Percentiles rank a stretch among this genome's conserved stretches.
Evolutionary conservation across 768 basidiomycete species (phyloP).

Genomic region (Trametes meyenii): DNA sequence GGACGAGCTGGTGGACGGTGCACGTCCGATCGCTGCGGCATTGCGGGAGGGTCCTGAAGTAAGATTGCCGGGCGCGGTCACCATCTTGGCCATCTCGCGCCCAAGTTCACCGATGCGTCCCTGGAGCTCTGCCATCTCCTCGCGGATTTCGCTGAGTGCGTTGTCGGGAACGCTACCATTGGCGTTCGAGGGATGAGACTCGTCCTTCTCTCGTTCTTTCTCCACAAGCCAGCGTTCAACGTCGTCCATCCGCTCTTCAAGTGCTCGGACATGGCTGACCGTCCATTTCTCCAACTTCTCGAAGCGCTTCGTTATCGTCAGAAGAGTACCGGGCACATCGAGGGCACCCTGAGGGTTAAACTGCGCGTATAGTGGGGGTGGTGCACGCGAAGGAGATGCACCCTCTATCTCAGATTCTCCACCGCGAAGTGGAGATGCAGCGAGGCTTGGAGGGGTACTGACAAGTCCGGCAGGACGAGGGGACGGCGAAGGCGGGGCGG

Average conservation of each 20-base stretch:
- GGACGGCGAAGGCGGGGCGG: conserved; percentile 67
- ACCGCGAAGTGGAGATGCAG: conserved; percentile 65
- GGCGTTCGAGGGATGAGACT: conserved; percentile 20
- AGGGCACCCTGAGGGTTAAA: conserved; percentile 72
- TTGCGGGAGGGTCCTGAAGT: conserved; percentile 54
- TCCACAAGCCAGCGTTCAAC: conserved; percentile 91
- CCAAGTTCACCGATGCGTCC: conserved; percentile 76
- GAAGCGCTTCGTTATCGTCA: conserved; percentile 77
- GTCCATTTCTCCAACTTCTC: conserved; percentile 93
- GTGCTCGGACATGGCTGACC: conserved; percentile 81
- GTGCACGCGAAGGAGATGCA: conserved; percentile 54
- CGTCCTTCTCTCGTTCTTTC: conserved; percentile 70
- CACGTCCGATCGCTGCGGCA: conserved; percentile 46
- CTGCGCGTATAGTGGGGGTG: conserved; percentile 75
- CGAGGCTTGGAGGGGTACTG: conserved; percentile 56
- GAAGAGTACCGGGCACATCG: conserved; percentile 73
- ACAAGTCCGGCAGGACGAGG: conserved; percentile 54
- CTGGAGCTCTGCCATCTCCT: conserved; percentile 73
- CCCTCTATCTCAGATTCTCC: conserved; percentile 37
- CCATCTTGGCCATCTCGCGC: conserved; percentile 77
- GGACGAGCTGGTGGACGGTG: conserved; percentile 52
- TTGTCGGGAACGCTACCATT: conserved; percentile 34
- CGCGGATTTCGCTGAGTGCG: conserved; percentile 58
- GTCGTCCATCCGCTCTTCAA: conserved; percentile 91
- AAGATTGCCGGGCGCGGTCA: conserved; percentile 54